Percentiles rank a stretch among this genome's conserved stretches.
Conservation (phyloP, 2,329 filamentous ascomycete species). For the Colletotrichum chlorophyti region DNA sequence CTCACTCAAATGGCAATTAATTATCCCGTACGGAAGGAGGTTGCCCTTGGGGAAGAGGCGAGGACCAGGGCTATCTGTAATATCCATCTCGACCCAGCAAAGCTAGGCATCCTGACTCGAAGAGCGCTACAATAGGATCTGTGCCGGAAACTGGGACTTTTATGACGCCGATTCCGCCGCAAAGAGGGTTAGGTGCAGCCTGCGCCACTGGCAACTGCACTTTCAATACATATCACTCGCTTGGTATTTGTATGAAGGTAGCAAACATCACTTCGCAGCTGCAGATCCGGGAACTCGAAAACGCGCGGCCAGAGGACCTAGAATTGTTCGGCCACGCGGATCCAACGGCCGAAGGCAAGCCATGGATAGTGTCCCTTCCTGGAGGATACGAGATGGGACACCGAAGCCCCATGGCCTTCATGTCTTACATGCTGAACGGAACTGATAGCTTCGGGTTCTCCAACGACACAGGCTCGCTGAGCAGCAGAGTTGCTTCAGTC, state of each 20-base stretch:
- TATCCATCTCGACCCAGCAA: too few species aligned
- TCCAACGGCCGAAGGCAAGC: background rate
- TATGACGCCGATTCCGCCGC: background rate
- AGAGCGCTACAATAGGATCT: background rate
- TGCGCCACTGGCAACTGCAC: slow-evolving; percentile 14
- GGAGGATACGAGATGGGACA: background rate
- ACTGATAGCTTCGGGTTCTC: background rate
- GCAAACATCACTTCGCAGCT: background rate
- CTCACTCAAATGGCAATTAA: slow-evolving; percentile 23
- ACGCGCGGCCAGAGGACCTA: background rate
- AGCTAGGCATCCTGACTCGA: too few species aligned
- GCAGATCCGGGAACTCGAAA: background rate
- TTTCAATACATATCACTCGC: slow-evolving; percentile 2
- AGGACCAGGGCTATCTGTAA: background rate
- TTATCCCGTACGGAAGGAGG: slow-evolving; percentile 8
- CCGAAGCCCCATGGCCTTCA: background rate
- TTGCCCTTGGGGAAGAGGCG: background rate
- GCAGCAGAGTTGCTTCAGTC: background rate
- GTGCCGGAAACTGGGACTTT: background rate
- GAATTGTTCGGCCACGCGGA: too few species aligned
- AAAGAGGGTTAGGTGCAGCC: background rate
- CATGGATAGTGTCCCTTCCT: slow-evolving; percentile 5
- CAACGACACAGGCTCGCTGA: background rate
- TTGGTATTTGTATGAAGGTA: slow-evolving; percentile 4
- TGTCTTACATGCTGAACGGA: slow-evolving; percentile 2